Evolutionary conservation across 352 stramenopile genomes (phyloP).

Genomic region (Globisporangium spinosum): DNA sequence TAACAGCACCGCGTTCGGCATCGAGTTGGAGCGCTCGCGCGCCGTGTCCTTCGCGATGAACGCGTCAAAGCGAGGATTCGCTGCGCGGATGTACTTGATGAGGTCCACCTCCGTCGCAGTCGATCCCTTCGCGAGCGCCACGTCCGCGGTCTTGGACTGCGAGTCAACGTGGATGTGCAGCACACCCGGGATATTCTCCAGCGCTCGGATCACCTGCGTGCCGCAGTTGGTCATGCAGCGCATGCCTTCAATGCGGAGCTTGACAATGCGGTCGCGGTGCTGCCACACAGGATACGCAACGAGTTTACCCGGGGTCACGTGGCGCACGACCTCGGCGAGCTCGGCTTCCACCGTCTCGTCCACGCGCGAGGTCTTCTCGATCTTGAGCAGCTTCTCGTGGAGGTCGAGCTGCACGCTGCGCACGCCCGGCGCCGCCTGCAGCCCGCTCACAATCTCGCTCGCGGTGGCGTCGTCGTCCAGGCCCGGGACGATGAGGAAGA

Average conservation of each 20-base stretch:
- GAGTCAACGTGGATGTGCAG: constrained; percentile 83
- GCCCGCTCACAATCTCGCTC: constrained; percentile 28
- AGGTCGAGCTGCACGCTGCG: constrained; percentile 52
- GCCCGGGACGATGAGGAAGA: constrained; percentile 68
- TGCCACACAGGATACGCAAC: constrained; percentile 81
- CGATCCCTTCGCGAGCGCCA: constrained; percentile 73
- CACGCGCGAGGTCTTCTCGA: constrained; percentile 42
- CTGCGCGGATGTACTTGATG: constrained; percentile 75
- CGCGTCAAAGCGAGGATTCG: constrained; percentile 73
- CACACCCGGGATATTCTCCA: constrained; percentile 80
- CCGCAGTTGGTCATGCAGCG: constrained; percentile 88
- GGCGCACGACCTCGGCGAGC: constrained; percentile 56
- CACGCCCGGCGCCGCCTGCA: constrained; percentile 37
- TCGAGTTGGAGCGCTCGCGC: constrained; percentile 41
- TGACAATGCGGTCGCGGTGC: constrained; percentile 75
- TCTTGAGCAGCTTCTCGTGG: constrained; percentile 60
- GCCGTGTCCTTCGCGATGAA: constrained; percentile 53
- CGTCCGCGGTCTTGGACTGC: constrained; percentile 69
- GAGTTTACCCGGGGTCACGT: constrained; percentile 36
- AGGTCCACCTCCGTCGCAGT: constrained; percentile 84
- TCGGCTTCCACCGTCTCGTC: constrained; percentile 45
- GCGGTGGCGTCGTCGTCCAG: constrained; percentile 28
- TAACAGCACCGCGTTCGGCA: constrained; percentile 65
- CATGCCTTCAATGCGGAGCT: constrained; percentile 76
- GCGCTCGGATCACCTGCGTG: constrained; percentile 66